These are phyloP conservation scores for Leccinum rimulosum DNA, from an alignment of 768 basidiomycete genomes.

Conservation along the genomic window DNA sequence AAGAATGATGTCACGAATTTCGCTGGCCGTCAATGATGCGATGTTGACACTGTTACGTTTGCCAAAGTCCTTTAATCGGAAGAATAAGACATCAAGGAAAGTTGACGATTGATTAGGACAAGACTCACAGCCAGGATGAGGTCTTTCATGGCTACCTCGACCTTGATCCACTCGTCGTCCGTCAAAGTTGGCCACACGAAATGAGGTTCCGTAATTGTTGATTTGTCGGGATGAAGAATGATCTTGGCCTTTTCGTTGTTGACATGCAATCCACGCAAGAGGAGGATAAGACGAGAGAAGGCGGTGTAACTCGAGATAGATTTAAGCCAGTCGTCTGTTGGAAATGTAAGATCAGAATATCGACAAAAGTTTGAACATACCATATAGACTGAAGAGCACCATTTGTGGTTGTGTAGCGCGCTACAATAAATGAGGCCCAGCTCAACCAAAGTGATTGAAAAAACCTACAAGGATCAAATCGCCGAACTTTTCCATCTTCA, in stretches of 20 bases:
- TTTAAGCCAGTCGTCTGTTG: constrained; percentile 94
- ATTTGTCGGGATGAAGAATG: constrained; percentile 95
- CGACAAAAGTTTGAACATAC: constrained; percentile 34
- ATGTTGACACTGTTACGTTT: constrained; percentile 99
- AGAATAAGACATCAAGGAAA: constrained; percentile 13
- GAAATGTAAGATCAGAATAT: constrained; percentile 7
- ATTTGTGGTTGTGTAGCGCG: constrained; percentile 98
- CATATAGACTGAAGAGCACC: constrained; percentile 97
- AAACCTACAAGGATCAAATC: constrained; percentile 80
- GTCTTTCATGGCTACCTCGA: constrained; percentile 98
- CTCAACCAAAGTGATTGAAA: neutral
- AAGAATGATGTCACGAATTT: constrained; percentile 97
- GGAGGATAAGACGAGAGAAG: constrained; percentile 96
- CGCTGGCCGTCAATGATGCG: constrained; percentile 92
- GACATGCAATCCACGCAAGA: constrained; percentile 95
- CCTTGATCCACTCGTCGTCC: constrained; percentile 99
- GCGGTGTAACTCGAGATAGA: constrained; percentile 99
- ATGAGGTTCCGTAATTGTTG: constrained; percentile 94
- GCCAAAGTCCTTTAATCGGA: constrained; percentile 75
- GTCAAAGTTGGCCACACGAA: constrained; percentile 94
- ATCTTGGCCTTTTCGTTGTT: constrained; percentile 99
- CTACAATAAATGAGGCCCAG: constrained; percentile 32
- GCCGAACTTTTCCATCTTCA: constrained; percentile 99
- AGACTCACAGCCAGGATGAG: constrained; percentile 78
- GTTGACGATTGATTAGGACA: neutral